These are phyloP conservation scores for Lotus japonicus DNA, from an alignment of 306 rosid species.

Conservation along the genomic window DNA sequence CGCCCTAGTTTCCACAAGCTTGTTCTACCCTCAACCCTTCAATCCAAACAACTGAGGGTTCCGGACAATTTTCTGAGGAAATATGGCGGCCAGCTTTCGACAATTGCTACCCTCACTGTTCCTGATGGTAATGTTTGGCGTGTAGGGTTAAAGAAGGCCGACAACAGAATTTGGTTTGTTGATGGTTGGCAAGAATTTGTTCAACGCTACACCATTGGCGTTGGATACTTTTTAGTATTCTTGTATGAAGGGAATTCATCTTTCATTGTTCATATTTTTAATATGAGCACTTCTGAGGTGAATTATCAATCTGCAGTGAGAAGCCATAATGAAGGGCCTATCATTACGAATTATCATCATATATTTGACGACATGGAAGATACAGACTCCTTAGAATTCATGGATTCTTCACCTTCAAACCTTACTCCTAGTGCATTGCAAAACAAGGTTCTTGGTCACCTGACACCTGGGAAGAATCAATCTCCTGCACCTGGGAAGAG, in stretches of 20 bases:
- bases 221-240: slow-evolving; percentile 72
- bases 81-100: slow-evolving; percentile 64
- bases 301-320: slow-evolving; percentile 56
- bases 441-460: slow-evolving; percentile 44
- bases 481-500: slow-evolving; percentile 55
- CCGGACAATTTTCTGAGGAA: slow-evolving; percentile 72
- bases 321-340: slow-evolving; percentile 40
- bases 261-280: slow-evolving; percentile 68
- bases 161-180: slow-evolving; percentile 56
- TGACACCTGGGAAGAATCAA: slow-evolving; percentile 45
- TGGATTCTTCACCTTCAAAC: slow-evolving; percentile 37
- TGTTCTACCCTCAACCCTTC: slow-evolving; percentile 53
- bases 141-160: slow-evolving; percentile 54
- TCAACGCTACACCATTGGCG: slow-evolving; percentile 59
- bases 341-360: slow-evolving; percentile 40
- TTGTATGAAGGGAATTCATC: slow-evolving; percentile 74
- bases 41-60: slow-evolving; percentile 74
- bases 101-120: slow-evolving; percentile 51
- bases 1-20: slow-evolving; percentile 79
- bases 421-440: slow-evolving; percentile 38
- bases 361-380: slow-evolving; percentile 86
- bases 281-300: slow-evolving; percentile 68
- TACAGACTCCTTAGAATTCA: slow-evolving; percentile 47
- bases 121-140: slow-evolving; percentile 82
- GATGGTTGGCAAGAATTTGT: slow-evolving; percentile 89